Base-by-base conservation (phyloP, 352 stramenopile genomes). In the Phytophthora cryptogea region DNA sequence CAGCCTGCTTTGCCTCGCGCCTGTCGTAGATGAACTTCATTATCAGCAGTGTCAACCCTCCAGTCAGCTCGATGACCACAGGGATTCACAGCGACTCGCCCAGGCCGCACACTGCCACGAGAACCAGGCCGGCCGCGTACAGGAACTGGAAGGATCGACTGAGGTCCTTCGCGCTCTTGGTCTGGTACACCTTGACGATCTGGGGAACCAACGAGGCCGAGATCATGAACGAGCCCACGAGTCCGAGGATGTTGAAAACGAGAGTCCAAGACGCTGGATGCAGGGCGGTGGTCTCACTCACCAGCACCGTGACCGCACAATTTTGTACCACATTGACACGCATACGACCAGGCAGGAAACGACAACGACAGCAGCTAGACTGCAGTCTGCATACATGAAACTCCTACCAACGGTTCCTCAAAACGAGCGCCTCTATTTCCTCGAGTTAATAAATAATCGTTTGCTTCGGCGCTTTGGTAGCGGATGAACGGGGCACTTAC, bases 191-290 rank as follows among this genome's bases (percentile, higher is more conserved):
- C 50, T 86, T 80, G 27, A 69, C 3, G 33, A 86, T 80, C 67
- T 86, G 74, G 39, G 76, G 76, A 16, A 84, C 71, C 40, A 86
- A 70, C 40, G 68, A 64, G 17, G 68, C 55, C 5, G 74, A 71
- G 52, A 86, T 76, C 51, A 83, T 66, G 58, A 86, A 83, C 26
- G 76, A 86, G 28, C 74, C 76, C 14, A 72, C 47, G 44, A 84
- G 68, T 8, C 76, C 76, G 23, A 83, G 54, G 45, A 80, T 55
- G 20, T 60, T 37, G 53, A 44, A 60, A 14, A 32, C 32, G 10
- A n/a, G n/a, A n/a, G n/a, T n/a, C n/a, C n/a, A n/a, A n/a, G n/a
- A n/a, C n/a, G n/a, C n/a, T n/a, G n/a, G n/a, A n/a, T n/a, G n/a
- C n/a, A n/a, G n/a, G n/a, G n/a, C n/a, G n/a, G n/a, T n/a, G n/a